Evolutionary conservation across 2,329 filamentous ascomycete genomes (phyloP), one percentile per base, ranked within the genome.

Genomic region (Shiraia sp.): DNA sequence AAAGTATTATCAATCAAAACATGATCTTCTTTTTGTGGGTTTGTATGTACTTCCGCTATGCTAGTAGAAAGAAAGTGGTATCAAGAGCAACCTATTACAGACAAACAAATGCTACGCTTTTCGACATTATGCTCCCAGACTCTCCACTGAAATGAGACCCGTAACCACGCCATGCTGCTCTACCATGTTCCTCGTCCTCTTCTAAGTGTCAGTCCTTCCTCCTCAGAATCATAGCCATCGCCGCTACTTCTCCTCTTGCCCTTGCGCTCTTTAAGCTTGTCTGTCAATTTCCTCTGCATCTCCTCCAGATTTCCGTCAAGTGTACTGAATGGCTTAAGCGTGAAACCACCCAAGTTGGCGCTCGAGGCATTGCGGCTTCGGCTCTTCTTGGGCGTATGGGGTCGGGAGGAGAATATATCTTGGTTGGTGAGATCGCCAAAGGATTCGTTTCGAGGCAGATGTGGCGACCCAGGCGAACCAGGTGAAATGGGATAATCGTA

Each of bases 361-460:
- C 61, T 81, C 17, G 38, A 41, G 14, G 38, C 26, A 48, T 84
- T 88, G 66, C 86, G 82, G 57, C 82, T 88, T 17, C 87, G 79
- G 53, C 80, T 85, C 42, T 84, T 80, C 36, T 81, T 85, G n/a
- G 90, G 84, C 36, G 88, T 95, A n/a, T 86, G 80, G 4, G 91
- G 90, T 22, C 88, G 80, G 12, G 89, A 93, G 2, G 91, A 90
- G 73, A 97, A 99, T 72, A 99, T 86, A 47, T 87, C 88, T 53
- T 96, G 86, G 34, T 81, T 83, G 10, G 88, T 87, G 51, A 97
- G 86, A 68, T 97, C 92, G 69, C 86, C 86, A 73, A 96, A 96
- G 0, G 88, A 93, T 71, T 97, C 93, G 73, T 96, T 96, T 46
- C 88, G 85, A 7, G 92, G 91, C 53, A 50, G 24, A 34, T 46